Base-by-base conservation (phyloP, 2,329 filamentous ascomycete genomes). In the Phyllosticta capitalensis region DNA sequence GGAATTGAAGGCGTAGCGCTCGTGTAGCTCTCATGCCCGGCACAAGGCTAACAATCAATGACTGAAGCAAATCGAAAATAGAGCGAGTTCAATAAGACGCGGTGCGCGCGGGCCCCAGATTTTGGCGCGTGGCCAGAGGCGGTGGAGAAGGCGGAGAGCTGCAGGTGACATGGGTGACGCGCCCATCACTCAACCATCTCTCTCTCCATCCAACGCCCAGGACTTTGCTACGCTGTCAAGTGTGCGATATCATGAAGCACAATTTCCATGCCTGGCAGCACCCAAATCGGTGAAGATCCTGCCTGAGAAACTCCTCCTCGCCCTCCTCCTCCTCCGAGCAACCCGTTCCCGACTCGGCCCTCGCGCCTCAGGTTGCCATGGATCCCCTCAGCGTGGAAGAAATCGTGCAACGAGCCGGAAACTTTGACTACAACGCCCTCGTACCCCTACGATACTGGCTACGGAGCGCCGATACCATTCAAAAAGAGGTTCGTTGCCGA, bases 371-470 rank as follows among this genome's bases (percentile, higher is more conserved):
- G 12, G 19, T 38, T 10, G 26, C 33, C 48, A 67, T 49, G 19
- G 58, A 60, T 54, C 91, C 91, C 49, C 76, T 87, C 73, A 91
- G 80, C 64, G 81, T 94, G 60, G 86, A 87, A 67, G 88, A 95
- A 69, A 87, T 97, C 62, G 83, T 86, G 10, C 79, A 82, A 28
- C 84, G 86, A 65, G 94, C 92, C 2, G 80, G 86, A 63, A 83
- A 87, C 64, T 96, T 94, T 71, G 84, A 88, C 60, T 97, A 92
- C 76, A 89, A 91, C 70, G 80, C 81, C 1, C 80, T 82, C 30
- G 87, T 96, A 56, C 83, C 87, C 2, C 79, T 97, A 60, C 87
- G 86, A 64, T 85, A 88, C 71, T 96, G 91, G 89, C 77, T 91
- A 26, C 83, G 90, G 38, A 89, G 91, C 2, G 89, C 90, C 5